Conservation (phyloP, 192 early-diverging fungal species). For the Coemansia sp. region DNA sequence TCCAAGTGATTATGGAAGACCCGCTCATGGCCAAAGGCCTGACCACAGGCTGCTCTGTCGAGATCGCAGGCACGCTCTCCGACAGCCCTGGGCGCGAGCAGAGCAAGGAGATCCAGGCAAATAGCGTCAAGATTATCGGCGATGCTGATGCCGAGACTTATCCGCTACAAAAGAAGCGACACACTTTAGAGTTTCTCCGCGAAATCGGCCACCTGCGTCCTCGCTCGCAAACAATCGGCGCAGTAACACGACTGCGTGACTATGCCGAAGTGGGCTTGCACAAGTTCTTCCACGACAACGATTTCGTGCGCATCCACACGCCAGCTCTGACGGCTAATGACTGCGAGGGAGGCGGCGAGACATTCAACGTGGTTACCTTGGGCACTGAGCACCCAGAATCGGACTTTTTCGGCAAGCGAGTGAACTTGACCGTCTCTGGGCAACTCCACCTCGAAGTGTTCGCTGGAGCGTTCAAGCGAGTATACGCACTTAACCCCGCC, state of each 20-base stretch:
- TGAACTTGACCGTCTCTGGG: conserved; percentile 81
- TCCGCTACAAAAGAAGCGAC: conserved; percentile 83
- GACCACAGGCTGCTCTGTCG: conserved; percentile 71
- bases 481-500: conserved; percentile 78
- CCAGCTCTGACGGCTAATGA: conserved; percentile 82
- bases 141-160: conserved; percentile 62
- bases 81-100: conserved; percentile 72
- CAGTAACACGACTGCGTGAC: conserved; percentile 72
- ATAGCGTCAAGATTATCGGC: conserved; percentile 28
- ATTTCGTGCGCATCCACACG: conserved; percentile 77
- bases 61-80: conserved; percentile 67
- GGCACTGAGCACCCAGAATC: conserved; percentile 16
- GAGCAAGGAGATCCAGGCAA: conserved; percentile 67
- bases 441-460: conserved; percentile 85
- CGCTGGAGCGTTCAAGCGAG: conserved; percentile 67
- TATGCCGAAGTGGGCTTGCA: conserved; percentile 67
- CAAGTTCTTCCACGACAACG: conserved; percentile 68
- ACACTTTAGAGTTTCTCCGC: conserved; percentile 76
- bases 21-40: conserved; percentile 48
- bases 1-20: conserved; percentile 64
- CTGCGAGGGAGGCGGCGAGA: conserved; percentile 89
- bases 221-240: conserved; percentile 71
- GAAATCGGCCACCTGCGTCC: conserved; percentile 75
- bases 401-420: conserved; percentile 74
- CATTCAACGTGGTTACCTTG: conserved; percentile 58